Conservation (phyloP, 2,329 filamentous ascomycete genomes). For the Hyphodiscus sp. region DNA sequence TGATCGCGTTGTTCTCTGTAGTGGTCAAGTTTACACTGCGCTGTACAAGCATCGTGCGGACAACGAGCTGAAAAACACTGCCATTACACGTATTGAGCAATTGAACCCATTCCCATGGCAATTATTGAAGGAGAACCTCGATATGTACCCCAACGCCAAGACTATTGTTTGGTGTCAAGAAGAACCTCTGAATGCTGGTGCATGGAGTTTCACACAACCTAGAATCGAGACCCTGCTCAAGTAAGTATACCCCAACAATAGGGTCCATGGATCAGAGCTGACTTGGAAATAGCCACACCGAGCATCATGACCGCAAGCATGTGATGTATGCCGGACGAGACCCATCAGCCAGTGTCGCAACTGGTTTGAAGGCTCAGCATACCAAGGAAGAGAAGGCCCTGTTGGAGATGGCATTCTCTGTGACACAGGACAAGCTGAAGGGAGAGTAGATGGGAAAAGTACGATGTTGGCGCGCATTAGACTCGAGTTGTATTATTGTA, state of each 20-base stretch:
- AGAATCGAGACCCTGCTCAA: conserved; percentile 95
- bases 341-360: conserved; percentile 89
- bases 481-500: conserved; percentile 23
- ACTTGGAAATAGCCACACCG: conserved; percentile 48
- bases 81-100: conserved; percentile 94
- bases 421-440: conserved; percentile 64
- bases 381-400: conserved; percentile 89
- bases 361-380: conserved; percentile 82
- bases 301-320: conserved; percentile 89
- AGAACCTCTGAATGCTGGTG: conserved; percentile 94
- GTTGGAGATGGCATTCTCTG: conserved; percentile 57
- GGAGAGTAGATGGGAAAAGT: conserved; percentile 35
- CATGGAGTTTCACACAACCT: conserved; percentile 96
- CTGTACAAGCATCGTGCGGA: conserved; percentile 86
- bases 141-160: conserved; percentile 95
- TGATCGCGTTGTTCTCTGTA: conserved; percentile 89
- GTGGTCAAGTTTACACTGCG: conserved; percentile 87
- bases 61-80: conserved; percentile 81
- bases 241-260: neutral
- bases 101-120: conserved; percentile 99
- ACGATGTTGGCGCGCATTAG: conserved; percentile 17
- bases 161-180: conserved; percentile 97
- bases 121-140: conserved; percentile 91
- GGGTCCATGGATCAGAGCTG: neutral
- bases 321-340: conserved; percentile 95